Percentiles rank a stretch among this genome's conserved stretches.
These are phyloP conservation scores for Aspergillus sp. DNA, from an alignment of 2,329 filamentous ascomycete species.

Conservation along the genomic window DNA sequence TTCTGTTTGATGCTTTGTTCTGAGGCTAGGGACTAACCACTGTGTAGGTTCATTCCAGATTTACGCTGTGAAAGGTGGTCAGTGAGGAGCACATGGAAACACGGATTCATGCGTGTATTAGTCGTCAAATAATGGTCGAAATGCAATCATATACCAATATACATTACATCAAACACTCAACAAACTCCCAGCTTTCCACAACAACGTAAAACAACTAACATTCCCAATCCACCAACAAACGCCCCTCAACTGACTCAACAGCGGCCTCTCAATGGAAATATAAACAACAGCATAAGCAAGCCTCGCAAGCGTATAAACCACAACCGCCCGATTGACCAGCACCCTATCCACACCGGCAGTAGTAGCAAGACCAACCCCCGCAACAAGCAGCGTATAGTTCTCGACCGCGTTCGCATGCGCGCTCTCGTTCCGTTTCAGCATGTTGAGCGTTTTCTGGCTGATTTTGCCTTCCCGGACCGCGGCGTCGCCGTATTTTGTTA, in stretches of 20 bases:
- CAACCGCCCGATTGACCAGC: conserved; percentile 40
- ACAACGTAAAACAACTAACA: conserved; percentile 39
- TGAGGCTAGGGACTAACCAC: background rate
- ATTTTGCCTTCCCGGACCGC: conserved; percentile 48
- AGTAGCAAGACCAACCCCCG: conserved; percentile 41
- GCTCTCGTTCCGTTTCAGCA: conserved; percentile 45
- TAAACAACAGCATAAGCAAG: conserved; percentile 44
- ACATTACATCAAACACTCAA: background rate
- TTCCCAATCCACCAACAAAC: conserved; percentile 48
- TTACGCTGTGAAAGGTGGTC: background rate
- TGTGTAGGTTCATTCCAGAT: background rate
- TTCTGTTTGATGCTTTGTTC: too few species aligned
- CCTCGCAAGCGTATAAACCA: conserved; percentile 44
- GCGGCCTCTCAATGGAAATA: conserved; percentile 38
- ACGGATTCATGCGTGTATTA: too few species aligned
- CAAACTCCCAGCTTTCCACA: conserved; percentile 28
- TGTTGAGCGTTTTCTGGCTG: conserved; percentile 42
- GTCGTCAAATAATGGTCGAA: too few species aligned
- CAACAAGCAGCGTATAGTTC: conserved; percentile 31
- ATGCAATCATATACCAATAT: background rate
- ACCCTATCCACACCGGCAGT: conserved; percentile 38
- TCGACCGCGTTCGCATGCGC: conserved; percentile 50
- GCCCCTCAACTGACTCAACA: conserved; percentile 38
- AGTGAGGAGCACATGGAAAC: too few species aligned
- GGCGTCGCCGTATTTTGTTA: conserved; percentile 46